phyloP scores from a whole-genome alignment of 2,329 filamentous ascomycete species.

The Aaosphaeria arxii region DNA sequence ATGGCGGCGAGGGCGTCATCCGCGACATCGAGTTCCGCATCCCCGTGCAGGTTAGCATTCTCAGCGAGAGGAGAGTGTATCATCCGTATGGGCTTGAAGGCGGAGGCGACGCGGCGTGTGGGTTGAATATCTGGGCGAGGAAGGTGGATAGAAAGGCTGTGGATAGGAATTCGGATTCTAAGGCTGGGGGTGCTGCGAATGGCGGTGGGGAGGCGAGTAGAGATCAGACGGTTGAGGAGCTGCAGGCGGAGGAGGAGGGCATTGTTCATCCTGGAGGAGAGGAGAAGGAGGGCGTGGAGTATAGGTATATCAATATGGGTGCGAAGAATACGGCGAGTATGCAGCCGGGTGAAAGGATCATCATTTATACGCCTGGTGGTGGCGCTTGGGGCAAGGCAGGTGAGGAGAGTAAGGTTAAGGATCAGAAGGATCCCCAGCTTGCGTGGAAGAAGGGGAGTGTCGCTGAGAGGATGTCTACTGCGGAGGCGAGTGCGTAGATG shows the following conservation, averaged over 20 bases:
- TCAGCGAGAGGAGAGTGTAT: constrained; percentile 74
- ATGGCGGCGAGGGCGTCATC: constrained; percentile 73
- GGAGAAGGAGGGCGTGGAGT: constrained; percentile 47
- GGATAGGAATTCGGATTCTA: constrained; percentile 21
- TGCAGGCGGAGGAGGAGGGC: constrained; percentile 27
- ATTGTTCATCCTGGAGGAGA: constrained; percentile 12
- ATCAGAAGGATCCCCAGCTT: constrained; percentile 56
- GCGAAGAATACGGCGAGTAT: constrained; percentile 79
- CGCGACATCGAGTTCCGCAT: constrained; percentile 80
- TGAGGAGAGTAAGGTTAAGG: constrained; percentile 50
- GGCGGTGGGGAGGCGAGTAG: constrained; percentile 45
- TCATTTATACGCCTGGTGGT: constrained; percentile 74
- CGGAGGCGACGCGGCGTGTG: constrained; percentile 73
- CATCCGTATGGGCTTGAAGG: constrained; percentile 81
- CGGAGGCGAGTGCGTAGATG: constrained; percentile 39
- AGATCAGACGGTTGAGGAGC: constrained; percentile 40
- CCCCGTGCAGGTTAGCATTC: constrained; percentile 73
- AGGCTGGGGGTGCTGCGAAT: constrained; percentile 16
- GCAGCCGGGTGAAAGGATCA: constrained; percentile 73
- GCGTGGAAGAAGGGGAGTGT: constrained; percentile 61
- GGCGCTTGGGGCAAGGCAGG: constrained; percentile 70
- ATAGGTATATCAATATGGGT: constrained; percentile 68
- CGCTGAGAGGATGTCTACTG: constrained; percentile 53
- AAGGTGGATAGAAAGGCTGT: constrained; percentile 50
- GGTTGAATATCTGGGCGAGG: constrained; percentile 84